Evolutionary conservation across 495 filamentous ascomycete genomes (phyloP), one percentile per base, ranked within the genome.

Genomic region (Parathielavia hyrcaniae): DNA sequence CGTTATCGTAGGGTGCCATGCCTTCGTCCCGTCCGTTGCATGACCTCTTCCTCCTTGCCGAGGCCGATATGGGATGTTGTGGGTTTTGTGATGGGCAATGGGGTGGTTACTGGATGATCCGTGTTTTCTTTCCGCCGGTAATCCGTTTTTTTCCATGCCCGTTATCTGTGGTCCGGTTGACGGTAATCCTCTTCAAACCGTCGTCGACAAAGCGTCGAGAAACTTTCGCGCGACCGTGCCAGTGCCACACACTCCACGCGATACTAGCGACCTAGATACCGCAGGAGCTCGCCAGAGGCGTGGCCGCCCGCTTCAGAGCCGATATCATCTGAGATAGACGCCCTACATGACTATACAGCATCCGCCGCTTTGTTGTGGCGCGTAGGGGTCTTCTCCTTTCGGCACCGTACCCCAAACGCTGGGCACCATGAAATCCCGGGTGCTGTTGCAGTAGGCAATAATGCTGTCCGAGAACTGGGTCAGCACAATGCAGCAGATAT

Each of bases 351-450:
- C 84, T 58, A 86, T 80, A 77, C 95, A 98, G 83, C 93, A 98
- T 63, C 88, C 86, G 69, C 81, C 86, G 65, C 79, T 86, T 70
- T 93, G 89, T 76, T 90, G 93, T 59, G 91, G 91, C 58, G 92
- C 91, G 70, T 98, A 97, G 41, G 93, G 93, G 74, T 98, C 95
- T 67, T 97, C 93, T 65, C 85, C 83, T 79, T 88, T 91, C 66
- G 92, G 89, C 59, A 97, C 91, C 61, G 83, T 80, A 60, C 95
- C 93, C 93, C 95, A 97, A 70, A 95, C 85, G 50, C 88, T 91
- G 52, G 93, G 93, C 61, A 98, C 93, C 93, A 98, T 98, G 72
- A 91, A 97, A 71, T 98, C 93, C 74, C 90, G 89, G 62, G 93
- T 97, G 72, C 86, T 89, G 69, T 91, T 92, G 74, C 91, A 96